phyloP scores from a whole-genome alignment of 192 early-diverging fungal species.

The Linnemannia exigua region DNA sequence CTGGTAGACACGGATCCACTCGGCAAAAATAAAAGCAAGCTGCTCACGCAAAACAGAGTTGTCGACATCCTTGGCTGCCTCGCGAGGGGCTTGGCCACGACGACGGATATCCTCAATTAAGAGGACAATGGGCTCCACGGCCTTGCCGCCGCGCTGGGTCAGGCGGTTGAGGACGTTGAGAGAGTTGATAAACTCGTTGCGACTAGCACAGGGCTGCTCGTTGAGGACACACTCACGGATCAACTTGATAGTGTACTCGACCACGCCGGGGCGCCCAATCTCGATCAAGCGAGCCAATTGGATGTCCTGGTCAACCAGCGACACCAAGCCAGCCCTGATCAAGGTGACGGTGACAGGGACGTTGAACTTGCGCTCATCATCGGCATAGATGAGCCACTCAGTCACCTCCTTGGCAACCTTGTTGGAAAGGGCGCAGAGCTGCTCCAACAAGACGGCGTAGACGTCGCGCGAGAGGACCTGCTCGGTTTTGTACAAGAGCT shows the following conservation, averaged over 20 bases:
- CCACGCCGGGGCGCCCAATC: constrained; percentile 72
- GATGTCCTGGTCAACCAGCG: constrained; percentile 86
- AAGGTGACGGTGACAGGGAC: constrained; percentile 87
- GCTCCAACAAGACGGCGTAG: constrained; percentile 86
- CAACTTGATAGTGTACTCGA: constrained; percentile 85
- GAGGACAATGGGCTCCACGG: constrained; percentile 58
- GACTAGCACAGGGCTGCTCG: constrained; percentile 65
- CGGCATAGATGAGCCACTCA: constrained; percentile 92
- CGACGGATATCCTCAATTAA: constrained; percentile 72
- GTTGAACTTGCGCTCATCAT: constrained; percentile 96
- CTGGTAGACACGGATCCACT: constrained; percentile 86
- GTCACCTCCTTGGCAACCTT: constrained; percentile 88
- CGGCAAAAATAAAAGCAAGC: constrained; percentile 77
- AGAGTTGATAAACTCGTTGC: constrained; percentile 76
- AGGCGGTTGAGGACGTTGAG: constrained; percentile 82
- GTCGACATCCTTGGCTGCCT: constrained; percentile 63
- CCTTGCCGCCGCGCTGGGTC: constrained; percentile 70
- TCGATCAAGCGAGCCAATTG: constrained; percentile 92
- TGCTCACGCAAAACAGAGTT: constrained; percentile 70
- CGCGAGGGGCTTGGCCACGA: constrained; percentile 49
- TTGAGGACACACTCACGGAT: constrained; percentile 78
- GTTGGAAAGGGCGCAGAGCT: constrained; percentile 87
- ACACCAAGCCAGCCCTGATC: constrained; percentile 84
- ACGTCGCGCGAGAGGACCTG: constrained; percentile 81
- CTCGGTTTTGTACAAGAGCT: constrained; percentile 86